Base-by-base conservation (phyloP, 257 asterid species). In the Scutellaria galericulata region DNA sequence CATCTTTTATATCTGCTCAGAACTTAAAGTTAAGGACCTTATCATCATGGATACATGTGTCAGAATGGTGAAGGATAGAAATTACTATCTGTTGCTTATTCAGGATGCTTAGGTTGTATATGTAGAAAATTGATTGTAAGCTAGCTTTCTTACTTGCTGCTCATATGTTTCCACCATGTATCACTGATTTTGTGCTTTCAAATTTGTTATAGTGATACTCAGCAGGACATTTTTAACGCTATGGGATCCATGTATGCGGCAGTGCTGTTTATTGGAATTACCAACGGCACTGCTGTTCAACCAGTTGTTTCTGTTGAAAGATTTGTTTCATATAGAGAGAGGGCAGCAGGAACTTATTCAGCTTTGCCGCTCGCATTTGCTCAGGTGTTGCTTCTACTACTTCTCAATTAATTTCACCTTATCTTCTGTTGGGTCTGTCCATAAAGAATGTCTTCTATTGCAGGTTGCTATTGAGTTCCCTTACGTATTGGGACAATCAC, bases 241-340 rank as follows among this genome's bases (percentile, higher is more conserved):
- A 88, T 93, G 98, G 97, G 98, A 70, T 88, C 98, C 66, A 79
- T 93, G 91, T 93, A 93, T 59, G 86, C 81, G 3, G 98, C 98
- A 10, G 97, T 93, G 71, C 82, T 93, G 71, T 90, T 93, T 72
- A 66, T 93, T 70, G 98, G 98, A 72, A 66, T 90, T 64, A 93
- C 98, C 57, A 93, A 93, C 71, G 90, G 81, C 77, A 83, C 97
- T 69, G 91, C 98, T 41, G 98, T 87, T 74, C 98, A 93, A 81
- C 98, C 98, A 7, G 97, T 93, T 75, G 91, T 93, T 64, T 88
- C 97, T n/a, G 96, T 93, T 63, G 98, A 93, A 89, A 82, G 98
- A 85, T 87, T 83, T 53, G 98, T 93, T 72, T 93, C 97, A 8
- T 93, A 93, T 56, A 82, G 97, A 81, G 98, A 93, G 70, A 85